A percentile compares a stretch with the other conserved stretches of the same genome.
These are phyloP conservation scores for Neolentinus lepideus DNA, from an alignment of 1,284 basidiomycete genomes.

Conservation along the genomic window DNA sequence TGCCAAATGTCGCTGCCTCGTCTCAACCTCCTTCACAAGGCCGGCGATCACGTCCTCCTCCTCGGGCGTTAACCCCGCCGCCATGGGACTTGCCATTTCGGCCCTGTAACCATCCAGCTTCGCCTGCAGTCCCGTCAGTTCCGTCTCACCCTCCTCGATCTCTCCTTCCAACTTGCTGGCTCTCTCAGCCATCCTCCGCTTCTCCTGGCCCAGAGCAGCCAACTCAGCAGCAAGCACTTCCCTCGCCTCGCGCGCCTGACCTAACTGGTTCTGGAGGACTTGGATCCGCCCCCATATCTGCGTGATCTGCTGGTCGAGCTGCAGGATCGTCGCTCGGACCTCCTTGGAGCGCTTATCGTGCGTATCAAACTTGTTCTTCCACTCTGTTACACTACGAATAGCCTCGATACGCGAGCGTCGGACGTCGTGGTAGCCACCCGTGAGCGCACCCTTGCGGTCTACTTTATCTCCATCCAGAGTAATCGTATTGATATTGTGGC, in stretches of 20 bases:
- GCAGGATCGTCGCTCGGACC: slow-evolving; percentile 63
- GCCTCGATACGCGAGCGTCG: slow-evolving; percentile 86
- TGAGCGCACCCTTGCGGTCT: slow-evolving; percentile 92
- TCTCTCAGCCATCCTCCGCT: slow-evolving; percentile 61
- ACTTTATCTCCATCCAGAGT: slow-evolving; percentile 98
- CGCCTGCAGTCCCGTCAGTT: slow-evolving; percentile 51
- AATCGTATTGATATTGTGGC: slow-evolving; percentile 93
- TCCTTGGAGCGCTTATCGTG: slow-evolving; percentile 65
- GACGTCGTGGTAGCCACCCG: slow-evolving; percentile 94
- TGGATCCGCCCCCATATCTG: slow-evolving; percentile 70
- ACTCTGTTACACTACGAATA: slow-evolving; percentile 72
- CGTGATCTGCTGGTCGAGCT: slow-evolving; percentile 87
- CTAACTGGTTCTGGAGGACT: slow-evolving; percentile 62
- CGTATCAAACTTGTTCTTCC: slow-evolving; percentile 67
- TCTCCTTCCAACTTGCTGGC: slow-evolving; percentile 63
- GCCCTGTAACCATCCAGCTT: slow-evolving; percentile 58
- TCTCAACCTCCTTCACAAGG: slow-evolving; percentile 75
- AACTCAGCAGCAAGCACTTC: slow-evolving; percentile 65
- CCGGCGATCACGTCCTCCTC: slow-evolving; percentile 67
- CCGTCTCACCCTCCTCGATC: slow-evolving; percentile 66
- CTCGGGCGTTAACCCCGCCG: slow-evolving; percentile 61
- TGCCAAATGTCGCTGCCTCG: slow-evolving; percentile 61
- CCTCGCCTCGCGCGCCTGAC: slow-evolving; percentile 63
- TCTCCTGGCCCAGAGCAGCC: slow-evolving; percentile 56
- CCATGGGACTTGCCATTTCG: slow-evolving; percentile 77